phyloP scores from a whole-genome alignment of 441 rosid genomes.

The Viola pubescens region DNA sequence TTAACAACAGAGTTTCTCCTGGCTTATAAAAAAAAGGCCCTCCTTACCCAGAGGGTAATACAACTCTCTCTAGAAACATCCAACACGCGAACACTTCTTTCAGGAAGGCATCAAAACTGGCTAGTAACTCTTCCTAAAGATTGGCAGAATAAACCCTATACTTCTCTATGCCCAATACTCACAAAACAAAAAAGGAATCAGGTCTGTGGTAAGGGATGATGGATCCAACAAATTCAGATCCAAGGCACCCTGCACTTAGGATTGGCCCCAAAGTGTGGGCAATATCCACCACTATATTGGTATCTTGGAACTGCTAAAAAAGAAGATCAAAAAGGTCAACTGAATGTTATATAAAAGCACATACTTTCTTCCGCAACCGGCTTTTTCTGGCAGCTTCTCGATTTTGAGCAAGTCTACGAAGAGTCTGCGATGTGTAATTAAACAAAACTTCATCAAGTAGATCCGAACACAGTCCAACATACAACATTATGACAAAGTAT shows the following conservation, averaged over 20 bases:
- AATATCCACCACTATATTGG: not conserved
- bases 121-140: too few relatives aligned
- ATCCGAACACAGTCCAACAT: slow-evolving; percentile 2
- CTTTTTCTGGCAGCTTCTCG: slow-evolving; percentile 99
- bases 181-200: too few relatives aligned
- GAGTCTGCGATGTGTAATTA: slow-evolving; percentile 54
- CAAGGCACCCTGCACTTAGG: not conserved
- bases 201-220: too few relatives aligned
- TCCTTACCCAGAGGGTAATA: too few relatives aligned
- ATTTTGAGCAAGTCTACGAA: slow-evolving; percentile 99
- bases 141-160: too few relatives aligned
- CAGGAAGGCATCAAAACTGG: too few relatives aligned
- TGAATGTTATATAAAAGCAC: slow-evolving; percentile 3
- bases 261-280: not conserved
- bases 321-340: not conserved
- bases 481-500: not conserved
- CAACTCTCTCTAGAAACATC: too few relatives aligned
- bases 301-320: slow-evolving; percentile 1
- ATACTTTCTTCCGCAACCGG: slow-evolving; percentile 89
- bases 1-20: too few relatives aligned
- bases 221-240: too few relatives aligned
- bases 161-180: too few relatives aligned
- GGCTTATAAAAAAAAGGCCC: too few relatives aligned
- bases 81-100: too few relatives aligned
- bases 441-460: slow-evolving; percentile 22